Evolutionary conservation across 257 asterid species (phyloP).

Genomic region (Linaria vulgaris): DNA sequence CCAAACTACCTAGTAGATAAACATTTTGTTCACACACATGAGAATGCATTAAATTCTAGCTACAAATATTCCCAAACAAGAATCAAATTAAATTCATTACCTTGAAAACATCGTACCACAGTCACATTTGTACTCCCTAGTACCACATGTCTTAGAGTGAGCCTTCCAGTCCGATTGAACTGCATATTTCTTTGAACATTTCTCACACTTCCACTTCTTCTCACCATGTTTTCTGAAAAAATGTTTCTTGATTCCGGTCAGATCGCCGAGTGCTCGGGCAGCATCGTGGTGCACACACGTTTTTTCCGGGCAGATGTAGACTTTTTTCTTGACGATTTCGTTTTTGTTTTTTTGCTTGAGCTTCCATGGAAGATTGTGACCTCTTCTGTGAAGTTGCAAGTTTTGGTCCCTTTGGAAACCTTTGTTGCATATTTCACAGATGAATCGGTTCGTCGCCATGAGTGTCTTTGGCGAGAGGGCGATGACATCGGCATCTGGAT

Average conservation of each 20-base stretch:
- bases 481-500: conserved; percentile 95
- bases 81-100: conserved; percentile 33
- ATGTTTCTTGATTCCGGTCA: conserved; percentile 92
- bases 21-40: conserved; percentile 1
- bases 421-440: conserved; percentile 93
- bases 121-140: conserved; percentile 92
- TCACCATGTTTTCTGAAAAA: conserved; percentile 91
- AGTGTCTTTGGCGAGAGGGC: conserved; percentile 84
- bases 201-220: conserved; percentile 94
- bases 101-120: conserved; percentile 99
- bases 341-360: conserved; percentile 65
- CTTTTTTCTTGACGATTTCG: conserved; percentile 64
- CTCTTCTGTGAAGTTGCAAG: conserved; percentile 87
- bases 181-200: conserved; percentile 86
- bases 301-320: conserved; percentile 86
- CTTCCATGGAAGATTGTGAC: conserved; percentile 98
- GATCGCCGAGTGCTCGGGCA: conserved; percentile 81
- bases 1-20: too few relatives aligned
- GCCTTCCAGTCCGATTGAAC: conserved; percentile 98
- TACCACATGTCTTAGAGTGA: conserved; percentile 91
- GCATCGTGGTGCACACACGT: conserved; percentile 87
- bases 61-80: conserved; percentile 47
- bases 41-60: conserved; percentile 41
- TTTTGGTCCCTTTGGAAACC: conserved; percentile 94
- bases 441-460: conserved; percentile 85